phyloP scores from a whole-genome alignment of 1,284 basidiomycete genomes.

The Irpex sp. region DNA sequence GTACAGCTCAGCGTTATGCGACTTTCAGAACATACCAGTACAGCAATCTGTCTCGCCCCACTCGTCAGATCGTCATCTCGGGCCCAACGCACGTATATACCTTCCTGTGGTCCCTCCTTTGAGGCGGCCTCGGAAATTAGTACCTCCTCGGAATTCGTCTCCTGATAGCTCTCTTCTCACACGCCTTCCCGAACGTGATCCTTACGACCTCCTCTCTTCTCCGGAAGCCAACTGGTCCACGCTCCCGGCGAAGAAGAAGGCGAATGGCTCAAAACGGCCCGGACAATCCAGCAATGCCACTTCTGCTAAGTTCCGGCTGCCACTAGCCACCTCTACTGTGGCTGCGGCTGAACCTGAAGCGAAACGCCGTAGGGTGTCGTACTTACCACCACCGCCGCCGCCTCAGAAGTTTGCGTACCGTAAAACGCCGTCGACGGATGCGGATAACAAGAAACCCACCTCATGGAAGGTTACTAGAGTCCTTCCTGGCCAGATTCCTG shows the following conservation, averaged over 20 bases:
- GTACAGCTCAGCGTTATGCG: background rate
- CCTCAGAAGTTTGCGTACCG: slow-evolving; percentile 1
- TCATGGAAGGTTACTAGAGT: slow-evolving; percentile 12
- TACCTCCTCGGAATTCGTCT: background rate
- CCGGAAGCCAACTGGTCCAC: slow-evolving; percentile 17
- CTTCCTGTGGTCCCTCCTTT: too few species aligned
- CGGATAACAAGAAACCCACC: background rate
- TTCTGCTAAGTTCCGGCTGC: slow-evolving; percentile 9
- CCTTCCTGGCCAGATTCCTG: background rate
- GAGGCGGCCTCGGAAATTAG: background rate
- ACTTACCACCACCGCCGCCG: slow-evolving; percentile 12
- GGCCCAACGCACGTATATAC: background rate
- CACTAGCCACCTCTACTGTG: background rate
- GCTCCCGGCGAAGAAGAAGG: slow-evolving; percentile 1
- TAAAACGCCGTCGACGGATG: background rate
- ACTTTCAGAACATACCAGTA: background rate
- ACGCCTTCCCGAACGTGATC: slow-evolving; percentile 3
- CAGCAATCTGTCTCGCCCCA: too few species aligned
- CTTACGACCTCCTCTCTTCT: slow-evolving; percentile 13
- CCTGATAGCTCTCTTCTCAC: background rate
- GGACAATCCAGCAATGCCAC: background rate
- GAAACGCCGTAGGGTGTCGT: slow-evolving; percentile 4
- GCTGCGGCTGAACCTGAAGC: background rate
- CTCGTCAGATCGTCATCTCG: too few species aligned
- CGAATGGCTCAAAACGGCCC: background rate